phyloP scores from a whole-genome alignment of 202 grass and related monocot genomes.

The Brachypodium distachyon region DNA sequence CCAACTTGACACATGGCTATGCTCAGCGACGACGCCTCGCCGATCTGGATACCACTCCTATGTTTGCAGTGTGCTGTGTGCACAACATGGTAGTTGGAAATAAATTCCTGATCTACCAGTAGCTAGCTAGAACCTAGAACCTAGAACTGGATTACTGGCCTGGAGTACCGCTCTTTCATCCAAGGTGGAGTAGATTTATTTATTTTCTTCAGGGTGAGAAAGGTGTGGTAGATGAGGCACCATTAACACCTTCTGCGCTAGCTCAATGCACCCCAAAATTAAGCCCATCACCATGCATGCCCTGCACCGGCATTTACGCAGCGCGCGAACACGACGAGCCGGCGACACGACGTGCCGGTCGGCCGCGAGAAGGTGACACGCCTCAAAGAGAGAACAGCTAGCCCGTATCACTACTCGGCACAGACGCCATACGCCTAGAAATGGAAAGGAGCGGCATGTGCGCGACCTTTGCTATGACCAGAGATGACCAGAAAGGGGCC shows the following conservation, averaged over 20 bases:
- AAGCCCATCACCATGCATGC: constrained; percentile 5
- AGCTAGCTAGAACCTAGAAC: no score
- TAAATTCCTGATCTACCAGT: background rate
- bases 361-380: background rate
- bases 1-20: background rate
- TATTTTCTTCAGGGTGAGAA: no score
- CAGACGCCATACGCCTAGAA: background rate
- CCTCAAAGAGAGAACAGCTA: background rate
- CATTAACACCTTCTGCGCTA: background rate
- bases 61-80: no score
- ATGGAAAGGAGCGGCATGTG: background rate
- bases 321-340: background rate
- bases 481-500: background rate
- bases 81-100: background rate
- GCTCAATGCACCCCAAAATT: background rate
- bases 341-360: background rate
- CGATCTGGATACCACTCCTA: background rate
- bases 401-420: background rate
- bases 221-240: background rate
- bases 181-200: no score
- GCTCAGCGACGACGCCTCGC: background rate
- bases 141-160: no score
- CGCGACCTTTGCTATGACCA: background rate
- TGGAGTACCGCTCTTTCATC: no score
- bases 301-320: constrained; percentile 3